Percentiles rank a stretch among this genome's conserved stretches.
Evolutionary conservation across 768 basidiomycete species (phyloP).

Genomic region (Tulasnella sp.): DNA sequence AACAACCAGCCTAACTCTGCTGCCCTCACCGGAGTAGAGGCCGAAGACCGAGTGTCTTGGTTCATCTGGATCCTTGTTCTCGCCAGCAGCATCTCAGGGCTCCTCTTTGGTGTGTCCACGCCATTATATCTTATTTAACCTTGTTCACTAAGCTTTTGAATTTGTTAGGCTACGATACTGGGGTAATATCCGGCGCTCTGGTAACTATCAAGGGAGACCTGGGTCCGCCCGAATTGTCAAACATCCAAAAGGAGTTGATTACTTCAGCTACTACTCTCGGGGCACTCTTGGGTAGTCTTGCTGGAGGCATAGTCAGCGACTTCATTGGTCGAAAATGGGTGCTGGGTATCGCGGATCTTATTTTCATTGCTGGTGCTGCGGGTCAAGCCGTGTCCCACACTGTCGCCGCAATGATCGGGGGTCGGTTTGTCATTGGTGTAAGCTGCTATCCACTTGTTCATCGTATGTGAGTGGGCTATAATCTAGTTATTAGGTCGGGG

Average conservation of each 20-base stretch:
- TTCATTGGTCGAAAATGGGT: constrained; percentile 55
- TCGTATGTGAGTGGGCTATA: background rate
- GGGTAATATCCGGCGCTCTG: constrained; percentile 68
- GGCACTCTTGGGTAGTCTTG: constrained; percentile 61
- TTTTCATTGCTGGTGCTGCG: constrained; percentile 65
- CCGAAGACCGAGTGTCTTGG: constrained; percentile 40
- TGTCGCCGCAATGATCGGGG: constrained; percentile 61
- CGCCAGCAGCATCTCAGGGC: constrained; percentile 61
- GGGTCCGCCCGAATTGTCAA: constrained; percentile 42
- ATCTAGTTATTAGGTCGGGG: constrained; percentile 28
- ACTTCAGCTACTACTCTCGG: constrained; percentile 69
- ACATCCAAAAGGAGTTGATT: constrained; percentile 67
- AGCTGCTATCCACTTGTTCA: background rate
- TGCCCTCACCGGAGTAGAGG: constrained; percentile 24
- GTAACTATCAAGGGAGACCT: constrained; percentile 59
- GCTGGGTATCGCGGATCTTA: constrained; percentile 51
- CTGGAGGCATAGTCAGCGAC: constrained; percentile 57
- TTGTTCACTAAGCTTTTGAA: background rate
- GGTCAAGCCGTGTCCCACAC: constrained; percentile 54
- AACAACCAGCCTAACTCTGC: too few relatives aligned
- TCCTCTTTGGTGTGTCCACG: constrained; percentile 52
- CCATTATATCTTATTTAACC: background rate
- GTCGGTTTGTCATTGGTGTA: constrained; percentile 58
- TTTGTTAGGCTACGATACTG: constrained; percentile 60
- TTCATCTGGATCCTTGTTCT: constrained; percentile 69